These are phyloP conservation scores for Corchorus olitorius DNA, from an alignment of 345 rosid genomes.

Conservation along the genomic window DNA sequence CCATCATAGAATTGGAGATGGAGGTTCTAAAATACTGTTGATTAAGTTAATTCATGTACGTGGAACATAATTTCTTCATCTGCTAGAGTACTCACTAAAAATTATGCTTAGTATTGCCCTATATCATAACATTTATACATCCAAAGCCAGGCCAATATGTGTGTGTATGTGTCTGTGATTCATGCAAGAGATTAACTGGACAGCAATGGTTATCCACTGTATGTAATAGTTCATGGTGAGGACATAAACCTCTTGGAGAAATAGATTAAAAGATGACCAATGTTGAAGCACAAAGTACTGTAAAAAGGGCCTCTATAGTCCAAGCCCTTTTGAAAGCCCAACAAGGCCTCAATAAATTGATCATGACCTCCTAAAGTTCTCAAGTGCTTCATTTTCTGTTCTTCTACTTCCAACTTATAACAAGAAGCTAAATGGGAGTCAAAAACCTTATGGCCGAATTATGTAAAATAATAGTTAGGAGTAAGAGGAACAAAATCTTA, in stretches of 20 bases:
- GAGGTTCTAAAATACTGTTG: too few species aligned
- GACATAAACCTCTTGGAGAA: neutral
- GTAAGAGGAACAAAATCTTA: neutral
- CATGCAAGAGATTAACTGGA: neutral
- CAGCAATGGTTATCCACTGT: neutral
- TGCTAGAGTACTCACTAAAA: neutral
- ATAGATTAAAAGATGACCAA: neutral
- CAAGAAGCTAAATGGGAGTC: neutral
- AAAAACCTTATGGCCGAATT: neutral
- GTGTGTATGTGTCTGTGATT: neutral
- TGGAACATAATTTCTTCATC: neutral
- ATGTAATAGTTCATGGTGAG: neutral
- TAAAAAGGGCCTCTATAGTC: neutral
- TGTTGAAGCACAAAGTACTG: neutral
- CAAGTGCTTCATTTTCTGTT: neutral
- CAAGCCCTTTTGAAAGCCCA: neutral
- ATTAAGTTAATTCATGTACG: neutral
- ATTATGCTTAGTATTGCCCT: neutral
- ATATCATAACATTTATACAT: neutral
- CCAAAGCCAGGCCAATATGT: neutral
- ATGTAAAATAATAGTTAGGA: neutral
- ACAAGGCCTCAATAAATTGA: neutral
- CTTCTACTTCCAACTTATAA: neutral
- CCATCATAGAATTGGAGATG: too few species aligned
- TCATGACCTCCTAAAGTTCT: neutral